Evolutionary conservation across 2,329 filamentous ascomycete species (phyloP), one percentile per base, ranked within the genome.

Genomic region (Magnaporthiopsis rhizophila): DNA sequence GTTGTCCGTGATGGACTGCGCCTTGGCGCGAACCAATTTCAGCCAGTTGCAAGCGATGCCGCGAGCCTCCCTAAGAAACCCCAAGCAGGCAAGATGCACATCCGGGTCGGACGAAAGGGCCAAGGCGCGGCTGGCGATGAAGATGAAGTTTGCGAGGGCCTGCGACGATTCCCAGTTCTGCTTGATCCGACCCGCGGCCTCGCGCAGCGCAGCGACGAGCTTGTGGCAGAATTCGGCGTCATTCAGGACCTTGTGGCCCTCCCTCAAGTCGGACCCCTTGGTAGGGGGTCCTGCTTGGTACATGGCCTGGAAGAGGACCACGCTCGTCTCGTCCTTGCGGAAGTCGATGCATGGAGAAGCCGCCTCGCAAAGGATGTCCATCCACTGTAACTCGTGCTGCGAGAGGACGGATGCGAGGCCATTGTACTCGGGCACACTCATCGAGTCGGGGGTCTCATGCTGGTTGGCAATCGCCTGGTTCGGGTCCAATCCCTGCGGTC

Each of bases 391-490:
- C 0, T 71, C 69, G 24, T 76, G 65, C 0, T 84, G 84, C 1
- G 80, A 69, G 0, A 81, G 77, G 3, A 88, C 67, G 0, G 78
- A 69, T 0, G 77, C 75, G n/a, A 87, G 78, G 0, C 79, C 75
- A 62, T 83, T 81, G 69, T 79, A 88, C 63, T 89, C 84, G 0
- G 81, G 78, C 0, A 85, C 65, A 0, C 80, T 76, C 64, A 89
- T 73, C 28, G 78, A 68, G 0, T 64, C 13, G 0, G 86, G 83
- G 61, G 84, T 86, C 0, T 71, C 62, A 0, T 68, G 72, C 65
- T 85, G 82, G 1, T 69, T 71, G 0, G 85, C 78, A 15, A 89
- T 77, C 0, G 83, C 79, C 0, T 76, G 67, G 64, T 90, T 89
- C 0, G 82, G 30, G 1, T 26, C 2, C 26, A 12, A 18, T 7